Conservation (phyloP, 768 basidiomycete species). For the Psilocybe cubensis region DNA sequence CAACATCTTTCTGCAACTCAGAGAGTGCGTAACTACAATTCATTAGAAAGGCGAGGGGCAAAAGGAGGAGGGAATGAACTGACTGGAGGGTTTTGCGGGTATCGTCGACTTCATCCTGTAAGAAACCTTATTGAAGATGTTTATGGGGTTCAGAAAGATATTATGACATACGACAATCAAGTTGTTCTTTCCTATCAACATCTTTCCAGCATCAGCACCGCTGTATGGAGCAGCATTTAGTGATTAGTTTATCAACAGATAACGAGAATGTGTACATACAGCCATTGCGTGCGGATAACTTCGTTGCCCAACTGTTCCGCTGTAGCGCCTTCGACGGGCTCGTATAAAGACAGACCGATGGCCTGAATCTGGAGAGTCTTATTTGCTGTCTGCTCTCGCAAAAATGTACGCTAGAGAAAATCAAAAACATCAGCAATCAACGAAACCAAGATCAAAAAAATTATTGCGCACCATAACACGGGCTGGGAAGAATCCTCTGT, state of each 20-base stretch:
- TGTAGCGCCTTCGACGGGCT: slow-evolving; percentile 78
- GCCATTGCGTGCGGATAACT: slow-evolving; percentile 96
- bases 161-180: slow-evolving; percentile 76
- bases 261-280: slow-evolving; percentile 52
- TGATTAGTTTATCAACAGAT: background rate
- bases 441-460: background rate
- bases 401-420: slow-evolving; percentile 74
- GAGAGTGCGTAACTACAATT: slow-evolving; percentile 78
- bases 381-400: slow-evolving; percentile 70
- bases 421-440: slow-evolving; percentile 3
- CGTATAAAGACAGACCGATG: slow-evolving; percentile 95
- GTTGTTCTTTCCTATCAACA: slow-evolving; percentile 78
- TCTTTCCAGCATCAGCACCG: slow-evolving; percentile 66
- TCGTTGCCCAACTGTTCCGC: slow-evolving; percentile 78
- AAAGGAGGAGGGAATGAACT: slow-evolving; percentile 23
- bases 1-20: slow-evolving; percentile 91
- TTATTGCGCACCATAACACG: slow-evolving; percentile 68
- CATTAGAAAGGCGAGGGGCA: background rate
- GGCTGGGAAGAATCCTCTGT: slow-evolving; percentile 94
- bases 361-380: slow-evolving; percentile 92
- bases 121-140: background rate
- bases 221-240: slow-evolving; percentile 32
- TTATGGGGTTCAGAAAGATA: background rate
- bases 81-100: slow-evolving; percentile 88
- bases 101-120: slow-evolving; percentile 86